Evolutionary conservation across 495 filamentous ascomycete genomes (phyloP), one percentile per base, ranked within the genome.

Genomic region (Penicillium cinerascens): DNA sequence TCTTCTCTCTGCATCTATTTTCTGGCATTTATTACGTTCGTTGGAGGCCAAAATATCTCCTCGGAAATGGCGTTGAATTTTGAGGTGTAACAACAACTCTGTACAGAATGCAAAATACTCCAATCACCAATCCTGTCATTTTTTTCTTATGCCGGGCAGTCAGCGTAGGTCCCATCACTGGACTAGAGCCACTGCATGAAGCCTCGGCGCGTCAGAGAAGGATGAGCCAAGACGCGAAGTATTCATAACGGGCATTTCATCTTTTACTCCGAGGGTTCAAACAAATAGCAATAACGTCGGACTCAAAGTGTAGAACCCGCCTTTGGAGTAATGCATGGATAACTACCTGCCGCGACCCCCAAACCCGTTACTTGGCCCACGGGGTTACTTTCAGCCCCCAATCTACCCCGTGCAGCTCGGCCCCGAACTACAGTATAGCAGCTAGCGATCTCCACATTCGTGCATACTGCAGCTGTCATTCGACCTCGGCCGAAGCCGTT

Each of bases 61-160:
- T 49, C 37, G 45, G 67, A 63, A 50, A 63, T 55, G 70, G 70
- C 70, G 70, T 73, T 66, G 45, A 52, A 51, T 25, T 55, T 46
- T 29, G 22, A 44, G 40, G 49, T 64, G 61, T 64, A 64, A 61
- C 52, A 64, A 56, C 55, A 62, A 51, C 45, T 53, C 39, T 65
- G 62, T 65, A 65, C 62, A 65, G 59, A 65, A 56, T 63, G 60
- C 52, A 55, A 15, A 61, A 52, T 55, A 61, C 56, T 59, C 52
- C 56, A 18, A 55, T 58, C 58, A 53, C 47, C 37, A 33, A 15
- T 39, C 37, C 6, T 17, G 37, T 16, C 18, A 39, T 10, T 13
- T 13, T 13, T 33, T 33, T 13, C 29, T n/a, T n/a, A 13, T 11
- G 29, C 13, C 29, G 11, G 13, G 29, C 13, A 13, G 10, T 11